Conservation (phyloP, 495 filamentous ascomycete species). For the Hypomontagnella monticulosa region DNA sequence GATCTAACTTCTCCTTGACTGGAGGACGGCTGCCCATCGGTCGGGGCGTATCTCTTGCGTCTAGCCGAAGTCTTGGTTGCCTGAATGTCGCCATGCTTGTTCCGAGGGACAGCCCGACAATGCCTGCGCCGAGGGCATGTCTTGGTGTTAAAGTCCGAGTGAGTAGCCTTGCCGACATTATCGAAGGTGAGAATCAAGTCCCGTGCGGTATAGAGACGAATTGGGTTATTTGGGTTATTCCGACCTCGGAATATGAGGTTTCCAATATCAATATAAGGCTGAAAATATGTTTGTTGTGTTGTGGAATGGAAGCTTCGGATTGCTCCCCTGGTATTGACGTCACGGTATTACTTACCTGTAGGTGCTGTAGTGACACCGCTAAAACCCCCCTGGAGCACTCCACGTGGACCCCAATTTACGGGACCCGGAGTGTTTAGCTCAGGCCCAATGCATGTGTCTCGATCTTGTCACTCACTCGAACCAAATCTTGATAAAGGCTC, state of each 20-base stretch:
- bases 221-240: constrained; percentile 1
- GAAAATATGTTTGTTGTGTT: not conserved
- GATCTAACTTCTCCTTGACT: constrained; percentile 53
- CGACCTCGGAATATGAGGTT: not conserved
- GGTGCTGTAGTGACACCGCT: constrained; percentile 11
- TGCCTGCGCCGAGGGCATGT: constrained; percentile 34
- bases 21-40: constrained; percentile 24
- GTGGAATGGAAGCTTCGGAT: constrained; percentile 18
- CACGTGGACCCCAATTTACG: constrained; percentile 17
- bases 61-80: constrained; percentile 29
- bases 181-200: not conserved
- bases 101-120: constrained; percentile 39
- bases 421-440: constrained; percentile 6
- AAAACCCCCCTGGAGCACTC: constrained; percentile 22
- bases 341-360: constrained; percentile 5
- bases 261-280: not conserved
- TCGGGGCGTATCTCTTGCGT: constrained; percentile 30
- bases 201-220: not conserved
- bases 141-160: constrained; percentile 22
- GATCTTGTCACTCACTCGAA: not conserved
- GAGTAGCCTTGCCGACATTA: constrained; percentile 34
- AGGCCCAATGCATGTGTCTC: not conserved
- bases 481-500: not conserved
- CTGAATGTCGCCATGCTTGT: constrained; percentile 36
- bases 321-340: constrained; percentile 33